Conservation (phyloP, 768 basidiomycete genomes). For the Melanogaster broomeanus region DNA sequence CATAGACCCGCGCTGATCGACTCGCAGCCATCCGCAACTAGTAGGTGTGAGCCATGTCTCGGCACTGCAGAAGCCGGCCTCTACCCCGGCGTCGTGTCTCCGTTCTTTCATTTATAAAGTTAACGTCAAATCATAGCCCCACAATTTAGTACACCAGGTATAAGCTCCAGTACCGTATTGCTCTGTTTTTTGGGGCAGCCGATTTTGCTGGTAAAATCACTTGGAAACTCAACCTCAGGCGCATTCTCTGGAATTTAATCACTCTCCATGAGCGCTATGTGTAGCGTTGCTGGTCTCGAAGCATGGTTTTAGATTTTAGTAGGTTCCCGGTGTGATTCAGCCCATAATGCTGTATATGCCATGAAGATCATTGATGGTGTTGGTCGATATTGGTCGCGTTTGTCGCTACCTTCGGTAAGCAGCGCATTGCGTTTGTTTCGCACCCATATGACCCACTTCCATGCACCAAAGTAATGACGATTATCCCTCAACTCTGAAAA, state of each 20-base stretch:
- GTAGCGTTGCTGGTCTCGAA: constrained; percentile 43
- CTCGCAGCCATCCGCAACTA: constrained; percentile 57
- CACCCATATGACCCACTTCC: neutral
- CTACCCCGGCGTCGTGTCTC: constrained; percentile 62
- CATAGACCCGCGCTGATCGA: neutral
- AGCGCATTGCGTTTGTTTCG: no score
- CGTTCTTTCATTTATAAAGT: neutral
- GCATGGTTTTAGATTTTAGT: constrained; percentile 77
- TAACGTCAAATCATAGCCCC: constrained; percentile 37
- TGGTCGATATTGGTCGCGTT: constrained; percentile 63
- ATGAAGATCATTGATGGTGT: no score
- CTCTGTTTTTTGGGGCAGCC: constrained; percentile 66
- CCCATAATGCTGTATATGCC: neutral
- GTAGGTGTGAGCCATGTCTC: constrained; percentile 58
- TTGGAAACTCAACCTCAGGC: constrained; percentile 22
- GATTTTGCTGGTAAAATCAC: constrained; percentile 48
- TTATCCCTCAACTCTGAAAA: constrained; percentile 56
- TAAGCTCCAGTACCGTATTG: constrained; percentile 58
- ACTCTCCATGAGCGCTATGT: constrained; percentile 55
- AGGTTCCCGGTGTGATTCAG: constrained; percentile 11
- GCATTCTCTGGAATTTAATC: constrained; percentile 64
- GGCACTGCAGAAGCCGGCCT: constrained; percentile 71
- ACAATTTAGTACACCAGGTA: constrained; percentile 71
- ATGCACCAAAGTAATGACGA: constrained; percentile 52
- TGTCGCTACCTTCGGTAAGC: constrained; percentile 49